Evolutionary conservation across 805 yeast genomes (phyloP).

Genomic region (Myxozyma melibiosi): DNA sequence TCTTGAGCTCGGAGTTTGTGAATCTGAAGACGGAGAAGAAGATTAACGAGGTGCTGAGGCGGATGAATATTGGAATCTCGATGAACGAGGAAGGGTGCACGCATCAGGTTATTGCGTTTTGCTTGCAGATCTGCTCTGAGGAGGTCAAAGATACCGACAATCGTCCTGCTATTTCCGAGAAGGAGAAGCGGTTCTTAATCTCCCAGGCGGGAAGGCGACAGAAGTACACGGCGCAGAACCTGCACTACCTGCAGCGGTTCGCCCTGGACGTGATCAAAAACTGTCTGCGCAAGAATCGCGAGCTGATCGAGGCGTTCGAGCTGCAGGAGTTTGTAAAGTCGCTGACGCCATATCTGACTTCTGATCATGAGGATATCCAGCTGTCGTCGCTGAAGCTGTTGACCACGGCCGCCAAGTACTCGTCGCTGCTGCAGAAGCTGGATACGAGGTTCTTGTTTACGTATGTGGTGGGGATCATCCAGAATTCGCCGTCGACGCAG

Average conservation of each 20-base stretch:
- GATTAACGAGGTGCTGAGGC: conserved; percentile 73
- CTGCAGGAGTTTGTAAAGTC: conserved; percentile 75
- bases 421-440: conserved; percentile 55
- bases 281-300: conserved; percentile 64
- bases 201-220: conserved; percentile 59
- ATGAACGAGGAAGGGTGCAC: conserved; percentile 63
- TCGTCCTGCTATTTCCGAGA: conserved; percentile 41
- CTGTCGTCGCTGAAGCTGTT: conserved; percentile 54
- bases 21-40: conserved; percentile 70
- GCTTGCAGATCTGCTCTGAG: conserved; percentile 61
- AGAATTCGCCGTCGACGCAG: conserved; percentile 75
- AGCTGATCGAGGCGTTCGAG: conserved; percentile 60
- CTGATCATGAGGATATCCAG: conserved; percentile 78
- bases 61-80: conserved; percentile 77
- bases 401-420: conserved; percentile 41
- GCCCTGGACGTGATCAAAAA: conserved; percentile 74
- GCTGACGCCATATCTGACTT: conserved; percentile 58
- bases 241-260: conserved; percentile 69
- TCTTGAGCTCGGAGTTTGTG: conserved; percentile 63
- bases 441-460: conserved; percentile 43
- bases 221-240: conserved; percentile 55
- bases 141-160: conserved; percentile 22
- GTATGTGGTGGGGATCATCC: conserved; percentile 54
- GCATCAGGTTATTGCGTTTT: conserved; percentile 63
- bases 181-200: conserved; percentile 20